Evolutionary conservation across 2,329 filamentous ascomycete genomes (phyloP).

Genomic region (Sporothrix euskadiensis): DNA sequence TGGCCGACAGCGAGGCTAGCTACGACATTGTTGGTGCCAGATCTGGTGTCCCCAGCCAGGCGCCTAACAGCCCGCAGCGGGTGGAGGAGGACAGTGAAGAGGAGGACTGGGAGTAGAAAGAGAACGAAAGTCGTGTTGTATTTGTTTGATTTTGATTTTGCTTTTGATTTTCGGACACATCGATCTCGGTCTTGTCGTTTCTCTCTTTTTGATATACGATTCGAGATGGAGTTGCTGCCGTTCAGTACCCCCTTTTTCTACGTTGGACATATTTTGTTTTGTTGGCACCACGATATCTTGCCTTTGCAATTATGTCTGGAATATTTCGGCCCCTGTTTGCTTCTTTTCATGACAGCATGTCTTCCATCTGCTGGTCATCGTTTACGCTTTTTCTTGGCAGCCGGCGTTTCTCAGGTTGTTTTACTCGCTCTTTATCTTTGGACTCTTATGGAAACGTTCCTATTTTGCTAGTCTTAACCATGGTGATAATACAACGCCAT

Average conservation of each 20-base stretch:
- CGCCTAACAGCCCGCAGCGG: slow-evolving; percentile 66
- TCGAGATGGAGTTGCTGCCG: slow-evolving; percentile 24
- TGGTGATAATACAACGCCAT: neutral
- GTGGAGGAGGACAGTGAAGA: slow-evolving; percentile 64
- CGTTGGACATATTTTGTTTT: slow-evolving; percentile 16
- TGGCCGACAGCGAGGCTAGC: slow-evolving; percentile 90
- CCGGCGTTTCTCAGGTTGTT: slow-evolving; percentile 12
- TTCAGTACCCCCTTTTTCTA: neutral
- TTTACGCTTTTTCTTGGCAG: neutral
- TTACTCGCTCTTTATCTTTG: neutral
- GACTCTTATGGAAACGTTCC: neutral
- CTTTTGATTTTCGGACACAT: neutral
- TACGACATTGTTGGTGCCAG: slow-evolving; percentile 87
- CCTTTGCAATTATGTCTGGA: neutral
- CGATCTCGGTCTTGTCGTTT: neutral
- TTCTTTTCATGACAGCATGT: neutral
- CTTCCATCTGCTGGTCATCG: slow-evolving; percentile 13
- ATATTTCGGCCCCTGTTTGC: neutral
- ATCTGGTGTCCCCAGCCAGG: slow-evolving; percentile 75
- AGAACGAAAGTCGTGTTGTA: slow-evolving; percentile 30
- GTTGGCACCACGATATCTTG: neutral
- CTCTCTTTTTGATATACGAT: slow-evolving; percentile 2
- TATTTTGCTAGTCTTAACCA: neutral
- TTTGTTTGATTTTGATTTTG: slow-evolving; percentile 21
- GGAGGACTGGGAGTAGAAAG: slow-evolving; percentile 66